A percentile compares a stretch with the other conserved stretches of the same genome.
Evolutionary conservation across 164 flowering plant species (phyloP).

Genomic region (Warburgia ugandensis): DNA sequence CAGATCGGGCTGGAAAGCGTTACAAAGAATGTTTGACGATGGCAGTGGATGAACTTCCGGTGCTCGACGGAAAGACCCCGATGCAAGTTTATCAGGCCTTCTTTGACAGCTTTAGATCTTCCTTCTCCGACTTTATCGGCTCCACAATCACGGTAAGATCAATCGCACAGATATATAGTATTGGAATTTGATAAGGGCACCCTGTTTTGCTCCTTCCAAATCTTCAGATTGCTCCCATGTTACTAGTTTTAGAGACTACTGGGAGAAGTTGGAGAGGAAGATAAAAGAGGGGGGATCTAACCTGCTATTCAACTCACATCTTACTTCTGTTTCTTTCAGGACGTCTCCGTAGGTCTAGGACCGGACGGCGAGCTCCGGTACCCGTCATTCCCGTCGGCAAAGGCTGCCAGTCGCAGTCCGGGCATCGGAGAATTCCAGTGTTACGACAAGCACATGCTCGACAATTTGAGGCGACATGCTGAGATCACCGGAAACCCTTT

Average conservation of each 20-base stretch:
- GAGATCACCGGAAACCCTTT: constrained; percentile 46
- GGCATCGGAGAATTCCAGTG: constrained; percentile 95
- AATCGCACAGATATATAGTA: background rate
- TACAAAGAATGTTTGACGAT: constrained; percentile 66
- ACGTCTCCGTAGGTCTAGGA: constrained; percentile 72
- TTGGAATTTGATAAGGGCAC: background rate
- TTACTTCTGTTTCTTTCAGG: constrained; percentile 37
- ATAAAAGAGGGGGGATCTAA: background rate
- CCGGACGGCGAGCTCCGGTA: constrained; percentile 96
- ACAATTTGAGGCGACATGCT: constrained; percentile 55
- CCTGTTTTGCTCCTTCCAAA: too few species aligned
- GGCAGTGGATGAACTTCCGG: constrained; percentile 69
- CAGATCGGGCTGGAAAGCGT: constrained; percentile 50
- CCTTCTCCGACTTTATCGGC: constrained; percentile 57
- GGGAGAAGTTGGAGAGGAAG: too few species aligned
- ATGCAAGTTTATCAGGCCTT: constrained; percentile 62
- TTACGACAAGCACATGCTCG: constrained; percentile 72
- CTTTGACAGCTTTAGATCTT: constrained; percentile 63
- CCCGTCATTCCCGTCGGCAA: constrained; percentile 42
- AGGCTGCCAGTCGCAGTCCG: constrained; percentile 5
- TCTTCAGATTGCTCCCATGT: too few species aligned
- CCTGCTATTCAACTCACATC: background rate
- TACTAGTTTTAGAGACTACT: too few species aligned
- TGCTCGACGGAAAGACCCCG: constrained; percentile 71
- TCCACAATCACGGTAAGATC: constrained; percentile 72